These are phyloP conservation scores for Paspalum vaginatum DNA, from an alignment of 176 grass and related monocot species.

Conservation along the genomic window DNA sequence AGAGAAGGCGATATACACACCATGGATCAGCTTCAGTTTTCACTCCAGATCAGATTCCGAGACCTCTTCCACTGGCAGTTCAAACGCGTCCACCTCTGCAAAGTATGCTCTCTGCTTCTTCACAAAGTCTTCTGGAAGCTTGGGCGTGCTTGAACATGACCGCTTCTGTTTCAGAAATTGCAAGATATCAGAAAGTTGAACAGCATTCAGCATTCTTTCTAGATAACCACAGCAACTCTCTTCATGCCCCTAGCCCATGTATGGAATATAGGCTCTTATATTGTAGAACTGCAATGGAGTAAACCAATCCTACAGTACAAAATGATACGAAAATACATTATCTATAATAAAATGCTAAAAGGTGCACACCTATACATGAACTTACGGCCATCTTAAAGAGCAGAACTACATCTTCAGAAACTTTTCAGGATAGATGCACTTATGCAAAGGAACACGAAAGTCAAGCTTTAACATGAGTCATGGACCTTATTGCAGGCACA, in stretches of 20 bases:
- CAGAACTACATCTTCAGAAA: background rate
- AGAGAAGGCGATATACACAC: background rate
- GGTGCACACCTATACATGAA: too few relatives aligned
- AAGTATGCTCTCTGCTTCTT: constrained; percentile 61
- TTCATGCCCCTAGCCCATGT: too few relatives aligned
- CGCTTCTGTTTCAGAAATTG: constrained; percentile 37
- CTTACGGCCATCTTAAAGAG: background rate
- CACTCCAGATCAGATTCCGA: constrained; percentile 53
- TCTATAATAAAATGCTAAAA: too few relatives aligned
- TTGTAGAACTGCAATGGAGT: too few relatives aligned
- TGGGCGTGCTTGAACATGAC: background rate
- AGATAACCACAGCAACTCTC: too few relatives aligned
- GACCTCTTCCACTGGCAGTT: constrained; percentile 50
- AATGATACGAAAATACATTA: too few relatives aligned
- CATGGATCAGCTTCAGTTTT: background rate
- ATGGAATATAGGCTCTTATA: too few relatives aligned
- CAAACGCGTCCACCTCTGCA: constrained; percentile 57
- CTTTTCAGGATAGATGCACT: background rate
- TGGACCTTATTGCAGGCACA: background rate
- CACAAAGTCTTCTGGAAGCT: constrained; percentile 51
- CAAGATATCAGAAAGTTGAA: constrained; percentile 6
- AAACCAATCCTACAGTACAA: too few relatives aligned
- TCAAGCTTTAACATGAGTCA: background rate
- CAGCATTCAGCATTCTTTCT: too few relatives aligned
- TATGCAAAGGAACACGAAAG: background rate